A percentile compares a stretch with the other conserved stretches of the same genome.
These are phyloP conservation scores for Fagus sylvatica DNA, from an alignment of 306 rosid genomes.

Conservation along the genomic window DNA sequence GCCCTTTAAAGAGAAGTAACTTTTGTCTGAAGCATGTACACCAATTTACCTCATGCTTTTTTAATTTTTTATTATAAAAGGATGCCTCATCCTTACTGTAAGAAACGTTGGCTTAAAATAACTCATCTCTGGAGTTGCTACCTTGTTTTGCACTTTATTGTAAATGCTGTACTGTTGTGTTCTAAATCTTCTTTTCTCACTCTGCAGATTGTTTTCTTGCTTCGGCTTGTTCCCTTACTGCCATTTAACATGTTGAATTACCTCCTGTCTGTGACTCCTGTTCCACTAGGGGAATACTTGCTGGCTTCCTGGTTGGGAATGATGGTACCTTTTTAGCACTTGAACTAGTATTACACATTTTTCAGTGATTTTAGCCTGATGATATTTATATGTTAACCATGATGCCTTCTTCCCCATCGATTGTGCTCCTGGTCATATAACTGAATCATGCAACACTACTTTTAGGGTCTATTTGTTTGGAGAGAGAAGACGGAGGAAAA, in stretches of 20 bases:
- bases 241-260: slow-evolving; percentile 92
- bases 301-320: slow-evolving; percentile 98
- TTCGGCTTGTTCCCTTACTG: slow-evolving; percentile 94
- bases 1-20: background rate
- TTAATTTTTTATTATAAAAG: background rate
- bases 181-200: slow-evolving; percentile 9
- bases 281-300: slow-evolving; percentile 78
- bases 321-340: slow-evolving; percentile 70
- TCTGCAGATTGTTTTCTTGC: slow-evolving; percentile 81
- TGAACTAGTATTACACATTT: slow-evolving; percentile 12
- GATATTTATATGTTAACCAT: background rate
- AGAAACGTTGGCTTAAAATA: slow-evolving; percentile 3
- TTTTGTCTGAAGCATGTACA: background rate
- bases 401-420: background rate
- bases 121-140: slow-evolving; percentile 2
- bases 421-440: background rate
- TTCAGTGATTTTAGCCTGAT: background rate
- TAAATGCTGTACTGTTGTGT: background rate
- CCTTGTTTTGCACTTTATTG: slow-evolving; percentile 8
- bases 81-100: background rate
- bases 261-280: slow-evolving; percentile 90
- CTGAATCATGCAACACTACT: no score
- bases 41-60: background rate
- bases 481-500: no score
- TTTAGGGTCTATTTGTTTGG: no score